Conservation (phyloP, 2,329 filamentous ascomycete species). For the Aspergillus sergii region DNA sequence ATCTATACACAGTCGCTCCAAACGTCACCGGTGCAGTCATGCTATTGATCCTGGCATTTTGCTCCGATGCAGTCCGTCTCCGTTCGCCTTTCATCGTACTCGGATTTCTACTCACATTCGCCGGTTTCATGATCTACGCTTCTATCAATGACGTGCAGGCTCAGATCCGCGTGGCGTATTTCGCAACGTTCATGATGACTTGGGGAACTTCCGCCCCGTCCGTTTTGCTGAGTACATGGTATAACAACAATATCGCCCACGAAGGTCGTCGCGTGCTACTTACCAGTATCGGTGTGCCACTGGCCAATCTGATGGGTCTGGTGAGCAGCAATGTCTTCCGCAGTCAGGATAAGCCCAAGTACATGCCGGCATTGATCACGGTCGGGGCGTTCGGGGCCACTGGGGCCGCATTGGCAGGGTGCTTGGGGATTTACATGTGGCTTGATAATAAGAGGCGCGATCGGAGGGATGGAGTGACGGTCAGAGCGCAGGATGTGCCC, state of each 20-base stretch:
- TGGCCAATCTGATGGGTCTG: conserved; percentile 76
- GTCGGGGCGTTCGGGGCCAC: conserved; percentile 55
- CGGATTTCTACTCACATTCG: conserved; percentile 73
- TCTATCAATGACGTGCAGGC: conserved; percentile 64
- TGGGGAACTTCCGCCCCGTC: conserved; percentile 77
- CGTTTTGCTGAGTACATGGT: conserved; percentile 68
- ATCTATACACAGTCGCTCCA: conserved; percentile 79
- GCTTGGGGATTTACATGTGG: conserved; percentile 66
- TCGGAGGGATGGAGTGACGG: conserved; percentile 55
- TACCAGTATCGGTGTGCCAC: conserved; percentile 71
- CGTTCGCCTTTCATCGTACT: conserved; percentile 75
- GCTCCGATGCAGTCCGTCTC: conserved; percentile 66
- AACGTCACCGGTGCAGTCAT: conserved; percentile 74
- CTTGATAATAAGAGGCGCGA: conserved; percentile 66
- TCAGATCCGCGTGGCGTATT: conserved; percentile 70
- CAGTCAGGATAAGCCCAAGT: conserved; percentile 65
- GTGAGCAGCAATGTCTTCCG: conserved; percentile 70
- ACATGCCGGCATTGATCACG: conserved; percentile 66
- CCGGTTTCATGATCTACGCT: conserved; percentile 78
- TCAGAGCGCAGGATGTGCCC: conserved; percentile 60
- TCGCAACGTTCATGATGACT: conserved; percentile 79
- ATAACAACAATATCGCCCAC: conserved; percentile 81
- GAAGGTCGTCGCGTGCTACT: conserved; percentile 71
- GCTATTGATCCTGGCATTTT: conserved; percentile 71
- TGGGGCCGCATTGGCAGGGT: conserved; percentile 58